These are phyloP conservation scores for Allodekkera sacchari DNA, from an alignment of 805 yeast species.

Conservation along the genomic window DNA sequence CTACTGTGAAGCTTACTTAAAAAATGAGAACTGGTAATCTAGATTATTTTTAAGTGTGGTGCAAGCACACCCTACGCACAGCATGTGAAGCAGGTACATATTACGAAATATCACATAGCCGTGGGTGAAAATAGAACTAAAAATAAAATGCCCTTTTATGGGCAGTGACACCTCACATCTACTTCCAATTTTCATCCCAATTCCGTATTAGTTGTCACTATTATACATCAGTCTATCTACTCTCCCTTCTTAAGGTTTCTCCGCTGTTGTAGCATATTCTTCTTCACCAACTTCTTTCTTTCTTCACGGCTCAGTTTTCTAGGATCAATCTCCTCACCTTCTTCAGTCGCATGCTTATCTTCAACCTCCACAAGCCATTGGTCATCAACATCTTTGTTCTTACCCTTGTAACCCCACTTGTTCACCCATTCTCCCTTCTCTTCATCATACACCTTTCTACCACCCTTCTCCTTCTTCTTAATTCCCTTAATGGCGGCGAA, in stretches of 20 bases:
- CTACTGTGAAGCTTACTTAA: too few species aligned
- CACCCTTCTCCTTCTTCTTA: slow-evolving; percentile 79
- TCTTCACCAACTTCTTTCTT: slow-evolving; percentile 77
- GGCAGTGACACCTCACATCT: too few species aligned
- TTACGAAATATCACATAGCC: too few species aligned
- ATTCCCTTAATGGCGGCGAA: slow-evolving; percentile 96
- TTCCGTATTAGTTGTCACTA: too few species aligned
- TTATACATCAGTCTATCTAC: too few species aligned
- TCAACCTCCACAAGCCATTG: slow-evolving; percentile 97
- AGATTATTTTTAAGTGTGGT: too few species aligned
- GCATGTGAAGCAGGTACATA: too few species aligned
- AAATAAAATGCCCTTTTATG: too few species aligned
- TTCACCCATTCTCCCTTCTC: slow-evolving; percentile 92
- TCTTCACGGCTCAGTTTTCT: slow-evolving; percentile 74
- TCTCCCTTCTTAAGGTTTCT: slow-evolving; percentile 51
- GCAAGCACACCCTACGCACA: too few species aligned
- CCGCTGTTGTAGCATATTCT: slow-evolving; percentile 78
- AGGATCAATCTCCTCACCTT: slow-evolving; percentile 73
- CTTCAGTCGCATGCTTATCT: slow-evolving; percentile 47
- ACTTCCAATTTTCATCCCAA: too few species aligned
- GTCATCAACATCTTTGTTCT: slow-evolving; percentile 74
- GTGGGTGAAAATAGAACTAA: too few species aligned
- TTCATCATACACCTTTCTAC: slow-evolving; percentile 86
- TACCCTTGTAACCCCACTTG: slow-evolving; percentile 97
- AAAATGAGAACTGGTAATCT: too few species aligned